Base-by-base conservation (phyloP, 352 stramenopile species). In the Globisporangium cystogenes region DNA sequence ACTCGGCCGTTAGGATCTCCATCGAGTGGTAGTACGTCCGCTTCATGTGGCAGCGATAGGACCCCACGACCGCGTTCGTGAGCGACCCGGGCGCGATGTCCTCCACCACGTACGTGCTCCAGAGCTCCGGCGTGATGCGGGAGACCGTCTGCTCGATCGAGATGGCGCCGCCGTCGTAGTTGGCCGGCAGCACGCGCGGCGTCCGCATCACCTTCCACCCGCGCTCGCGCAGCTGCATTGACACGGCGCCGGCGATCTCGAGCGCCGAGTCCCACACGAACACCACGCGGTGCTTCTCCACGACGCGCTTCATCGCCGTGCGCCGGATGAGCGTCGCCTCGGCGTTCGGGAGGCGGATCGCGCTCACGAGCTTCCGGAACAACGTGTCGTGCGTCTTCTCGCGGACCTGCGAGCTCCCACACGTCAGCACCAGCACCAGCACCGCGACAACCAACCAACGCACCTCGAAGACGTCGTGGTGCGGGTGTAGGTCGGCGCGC, bases 41-140 rank as follows among this genome's bases (percentile, higher is more conserved):
- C 20, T 21, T 18, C 39, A 55, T 26, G 50, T 55, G 50, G 11
- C 59, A 62, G 20, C 72, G 59, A 42, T 82, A 85, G 14, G 71
- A 70, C 12, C 56, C 62, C 0, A 85, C 62, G 35, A 85, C 64
- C 4, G 76, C 47, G 21, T 82, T 71, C 5, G 67, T 78, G 50
- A 85, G 68, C 50, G 65, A 67, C 35, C 64, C 67, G 12, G 79
- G 65, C 20, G 57, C 60, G 2, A 57, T 62, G 36, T 68, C 51
- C 18, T 60, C 27, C 12, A 23, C 46, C 3, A 39, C 42, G 29
- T 60, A 50, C 24, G 27, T 42, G 29, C 46, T 49, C n/a, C 21
- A 55, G 26, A 55, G 40, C 23, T 60, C 54, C 1, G 54, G 54
- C 4, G 54, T 55, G 7, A 60, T 48, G 14, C 48, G 45, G 14